Base-by-base conservation (phyloP, 306 rosid genomes). In the Astragalus glycyphyllos region DNA sequence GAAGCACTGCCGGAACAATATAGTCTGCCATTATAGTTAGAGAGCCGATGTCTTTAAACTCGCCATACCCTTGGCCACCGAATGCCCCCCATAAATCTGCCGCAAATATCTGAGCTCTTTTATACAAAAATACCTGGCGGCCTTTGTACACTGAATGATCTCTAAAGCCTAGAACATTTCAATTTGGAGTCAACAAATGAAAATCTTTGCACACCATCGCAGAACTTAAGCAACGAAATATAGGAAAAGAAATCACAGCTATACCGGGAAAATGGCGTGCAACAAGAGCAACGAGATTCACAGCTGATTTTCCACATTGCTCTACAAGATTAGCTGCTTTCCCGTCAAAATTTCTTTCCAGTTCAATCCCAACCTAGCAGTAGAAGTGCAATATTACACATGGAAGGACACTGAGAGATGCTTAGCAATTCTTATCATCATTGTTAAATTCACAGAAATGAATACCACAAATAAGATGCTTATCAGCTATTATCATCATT, bases 81-180 rank as follows among this genome's bases (percentile, higher is more conserved):
- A 86, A 94, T 40, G 98, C 98, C 51, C 98, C 98, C 90, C 89
- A 94, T 72, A 94, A 80, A 71, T 94, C 98, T 12, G 98, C 96
- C 63, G 82, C 96, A 86, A 94, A 86, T 76, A 94, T 94, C 86
- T 94, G 98, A 44, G 98, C 98, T 84, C 98, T 88, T 85, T 94
- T 94, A 31, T 94, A 94, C 68, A 94, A 75, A 82, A 94, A 94
- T 65, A 94, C 83, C 65, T 90, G 98, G 67, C 77, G 98, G 6
- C 98, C 98, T 73, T 90, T 94, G 88, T 94, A 94, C 16, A 94
- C 68, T 0, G 96, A 87, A 82, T 94, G 98, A 67, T 94, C 98
- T 69, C 92, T 83, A 76, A 94, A 94, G 73, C 98, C 98, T 94
- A 73, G 11, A 67, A 80, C 58, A 80, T 37, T 64, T 64, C 65